These are phyloP conservation scores for Venturia pyrina DNA, from an alignment of 2,329 filamentous ascomycete genomes.

Conservation along the genomic window DNA sequence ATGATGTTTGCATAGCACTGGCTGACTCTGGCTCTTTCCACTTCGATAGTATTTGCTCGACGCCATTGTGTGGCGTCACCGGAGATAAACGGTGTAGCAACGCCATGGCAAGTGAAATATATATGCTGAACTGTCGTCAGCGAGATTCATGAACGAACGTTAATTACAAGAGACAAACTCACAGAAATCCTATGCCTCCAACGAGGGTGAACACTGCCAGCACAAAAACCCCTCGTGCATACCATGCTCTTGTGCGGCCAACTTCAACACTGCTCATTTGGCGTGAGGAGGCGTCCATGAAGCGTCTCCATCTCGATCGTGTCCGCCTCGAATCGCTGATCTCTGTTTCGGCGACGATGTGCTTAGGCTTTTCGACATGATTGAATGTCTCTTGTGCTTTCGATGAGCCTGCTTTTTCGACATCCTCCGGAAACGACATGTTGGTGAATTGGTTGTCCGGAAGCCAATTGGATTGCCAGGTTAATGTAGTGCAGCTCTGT, in stretches of 20 bases:
- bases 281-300: neutral
- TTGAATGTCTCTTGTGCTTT: neutral
- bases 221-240: neutral
- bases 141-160: neutral
- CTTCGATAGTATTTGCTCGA: conserved; percentile 19
- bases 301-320: neutral
- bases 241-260: conserved; percentile 4
- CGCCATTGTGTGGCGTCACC: conserved; percentile 17
- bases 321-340: neutral
- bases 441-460: neutral
- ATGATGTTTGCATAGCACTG: conserved; percentile 19
- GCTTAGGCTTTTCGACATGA: neutral
- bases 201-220: neutral
- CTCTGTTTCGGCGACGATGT: neutral
- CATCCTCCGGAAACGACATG: neutral
- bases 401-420: neutral
- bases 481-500: neutral
- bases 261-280: neutral
- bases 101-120: conserved; percentile 18
- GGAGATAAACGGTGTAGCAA: conserved; percentile 19
- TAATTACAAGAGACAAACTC: neutral
- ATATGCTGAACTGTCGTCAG: conserved; percentile 16
- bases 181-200: conserved; percentile 1
- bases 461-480: neutral
- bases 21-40: conserved; percentile 18